Base-by-base conservation (phyloP, 2,329 filamentous ascomycete genomes). In the Ambrosiella cleistominuta region DNA sequence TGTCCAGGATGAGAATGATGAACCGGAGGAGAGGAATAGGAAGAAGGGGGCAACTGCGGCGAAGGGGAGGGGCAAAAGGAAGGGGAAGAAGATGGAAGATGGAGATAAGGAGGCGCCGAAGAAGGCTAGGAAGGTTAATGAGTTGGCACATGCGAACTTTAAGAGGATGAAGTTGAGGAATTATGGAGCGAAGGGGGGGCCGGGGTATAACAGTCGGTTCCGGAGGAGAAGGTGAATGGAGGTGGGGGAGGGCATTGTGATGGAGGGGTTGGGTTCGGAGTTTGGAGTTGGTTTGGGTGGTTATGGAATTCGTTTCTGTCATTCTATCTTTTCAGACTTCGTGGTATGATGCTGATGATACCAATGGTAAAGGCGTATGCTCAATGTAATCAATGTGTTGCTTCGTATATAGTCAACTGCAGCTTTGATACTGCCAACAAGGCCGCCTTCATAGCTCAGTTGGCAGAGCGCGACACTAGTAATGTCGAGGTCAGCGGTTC, bases 111-210 rank as follows among this genome's bases (percentile, higher is more conserved):
- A 65, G 11, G 65, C 59, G 63, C 64, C 61, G 59, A 68, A 66
- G 55, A 69, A 71, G 66, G 72, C 70, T 27, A 75, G 75, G 64
- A 85, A 83, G 70, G 78, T 85, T 54, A 82, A 79, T 64, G 79
- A 79, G 62, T 68, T 80, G 63, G 81, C 81, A 12, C 77, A 83
- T 64, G 75, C 80, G 61, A 85, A 85, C 69, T 85, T 84, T 68
- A 80, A 80, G 66, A 70, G 79, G 58, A 67, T 85, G 60, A 85
- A 85, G 71, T 69, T 85, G 65, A 74, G 72, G 63, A 83, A 82
- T 63, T 70, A 73, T 2, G 81, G 80, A 2, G 70, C 77, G n/a
- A 84, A 83, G 67, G 81, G 80, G 1, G 79, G 79, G 3, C 72
- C 77, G 17, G 77, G 73, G 1, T 71, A 74, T 65, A 76, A 76